Conservation (phyloP, 78 protist genomes). For the Dictyostelium purpureum region DNA sequence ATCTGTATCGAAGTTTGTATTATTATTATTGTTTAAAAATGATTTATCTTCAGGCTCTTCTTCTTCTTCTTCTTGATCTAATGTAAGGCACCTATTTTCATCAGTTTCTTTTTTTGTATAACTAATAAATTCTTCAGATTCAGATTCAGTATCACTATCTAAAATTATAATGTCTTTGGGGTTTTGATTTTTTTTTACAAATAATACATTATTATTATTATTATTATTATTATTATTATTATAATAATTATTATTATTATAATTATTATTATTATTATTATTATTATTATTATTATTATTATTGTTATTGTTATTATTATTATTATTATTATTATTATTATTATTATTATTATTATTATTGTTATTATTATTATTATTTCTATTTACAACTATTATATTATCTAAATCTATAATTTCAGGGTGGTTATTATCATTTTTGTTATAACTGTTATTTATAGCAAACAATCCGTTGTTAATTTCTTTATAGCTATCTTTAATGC, state of each 20-base stretch:
- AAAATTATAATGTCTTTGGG: background rate
- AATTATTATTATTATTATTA: background rate
- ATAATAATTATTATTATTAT: too few relatives aligned
- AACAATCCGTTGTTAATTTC: too few relatives aligned
- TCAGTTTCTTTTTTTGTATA: background rate
- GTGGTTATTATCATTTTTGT: background rate
- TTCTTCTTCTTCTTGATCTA: background rate
- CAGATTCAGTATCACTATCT: slow-evolving; percentile 1
- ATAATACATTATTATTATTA: background rate
- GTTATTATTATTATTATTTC: background rate
- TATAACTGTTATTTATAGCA: background rate
- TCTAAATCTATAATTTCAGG: background rate
- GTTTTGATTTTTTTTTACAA: background rate
- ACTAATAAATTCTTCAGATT: background rate
- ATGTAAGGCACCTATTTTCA: background rate
- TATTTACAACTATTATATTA: background rate
- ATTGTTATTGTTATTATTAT: background rate
- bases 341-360: background rate
- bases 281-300: background rate
- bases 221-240: background rate
- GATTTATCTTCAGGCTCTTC: too few relatives aligned
- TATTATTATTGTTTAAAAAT: too few relatives aligned
- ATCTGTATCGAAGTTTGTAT: too few relatives aligned
- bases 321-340: background rate
- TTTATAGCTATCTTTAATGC: too few relatives aligned